Evolutionary conservation across 331 rosid genomes (phyloP).

Genomic region (Cucumis variabilis): DNA sequence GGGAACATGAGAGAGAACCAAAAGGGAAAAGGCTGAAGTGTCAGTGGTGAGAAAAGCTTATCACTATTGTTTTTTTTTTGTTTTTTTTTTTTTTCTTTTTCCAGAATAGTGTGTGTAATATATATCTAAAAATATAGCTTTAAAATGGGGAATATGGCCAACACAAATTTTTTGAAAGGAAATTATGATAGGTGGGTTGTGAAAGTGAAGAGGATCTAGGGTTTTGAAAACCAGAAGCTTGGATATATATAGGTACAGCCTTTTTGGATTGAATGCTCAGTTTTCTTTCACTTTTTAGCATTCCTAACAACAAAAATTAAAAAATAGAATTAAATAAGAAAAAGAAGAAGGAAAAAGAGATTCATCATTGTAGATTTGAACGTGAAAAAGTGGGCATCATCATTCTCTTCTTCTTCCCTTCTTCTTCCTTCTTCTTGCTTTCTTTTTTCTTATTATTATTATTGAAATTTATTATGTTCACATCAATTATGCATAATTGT

Average conservation of each 20-base stretch:
- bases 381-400: background rate
- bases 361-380: slow-evolving; percentile 24
- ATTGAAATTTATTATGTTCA: too few relatives aligned
- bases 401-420: background rate
- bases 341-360: background rate
- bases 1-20: background rate
- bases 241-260: background rate
- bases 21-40: background rate
- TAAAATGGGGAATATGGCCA: background rate
- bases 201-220: slow-evolving; percentile 17
- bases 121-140: background rate
- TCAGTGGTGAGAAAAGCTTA: background rate
- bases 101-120: background rate
- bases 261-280: slow-evolving; percentile 24
- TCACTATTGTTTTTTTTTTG: too few relatives aligned
- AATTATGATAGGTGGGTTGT: slow-evolving; percentile 1
- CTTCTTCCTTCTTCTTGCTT: background rate
- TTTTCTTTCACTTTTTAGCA: slow-evolving; percentile 23
- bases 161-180: background rate
- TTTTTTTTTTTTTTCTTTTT: too few relatives aligned
- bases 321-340: background rate
- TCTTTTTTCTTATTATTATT: background rate
- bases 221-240: slow-evolving; percentile 19
- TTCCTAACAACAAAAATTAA: background rate
- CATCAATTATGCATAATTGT: background rate